phyloP scores from a whole-genome alignment of 2,329 filamentous ascomycete species.

The Microdochium trichocladiopsis region DNA sequence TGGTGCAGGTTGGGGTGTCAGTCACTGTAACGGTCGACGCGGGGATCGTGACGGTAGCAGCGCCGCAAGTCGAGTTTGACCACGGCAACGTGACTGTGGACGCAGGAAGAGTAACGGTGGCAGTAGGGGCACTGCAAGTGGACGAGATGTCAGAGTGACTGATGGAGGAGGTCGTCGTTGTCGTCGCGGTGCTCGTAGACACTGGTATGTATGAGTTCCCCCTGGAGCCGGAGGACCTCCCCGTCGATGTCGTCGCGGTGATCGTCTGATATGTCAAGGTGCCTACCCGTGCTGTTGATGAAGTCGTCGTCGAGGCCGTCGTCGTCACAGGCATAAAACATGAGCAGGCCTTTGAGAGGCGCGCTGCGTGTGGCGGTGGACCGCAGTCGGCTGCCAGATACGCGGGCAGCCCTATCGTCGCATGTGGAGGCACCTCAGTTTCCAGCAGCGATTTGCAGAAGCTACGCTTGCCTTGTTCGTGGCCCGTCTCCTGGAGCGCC shows the following conservation, averaged over 20 bases:
- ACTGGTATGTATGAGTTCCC: background rate
- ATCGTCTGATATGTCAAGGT: background rate
- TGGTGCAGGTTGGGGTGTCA: background rate
- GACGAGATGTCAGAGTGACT: too few species aligned
- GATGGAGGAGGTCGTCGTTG: too few species aligned
- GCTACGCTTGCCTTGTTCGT: background rate
- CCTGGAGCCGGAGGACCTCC: background rate
- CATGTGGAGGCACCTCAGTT: background rate
- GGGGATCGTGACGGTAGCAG: background rate
- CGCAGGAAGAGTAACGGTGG: background rate
- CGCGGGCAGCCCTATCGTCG: background rate
- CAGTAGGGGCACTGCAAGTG: too few species aligned
- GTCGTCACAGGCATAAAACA: background rate
- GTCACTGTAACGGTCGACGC: background rate
- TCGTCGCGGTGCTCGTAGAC: too few species aligned
- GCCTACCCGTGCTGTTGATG: background rate
- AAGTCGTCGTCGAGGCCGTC: background rate
- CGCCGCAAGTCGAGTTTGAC: too few species aligned
- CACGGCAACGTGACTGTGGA: background rate
- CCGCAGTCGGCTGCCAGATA: background rate
- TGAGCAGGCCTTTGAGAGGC: background rate
- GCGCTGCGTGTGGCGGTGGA: background rate
- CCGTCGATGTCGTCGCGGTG: background rate
- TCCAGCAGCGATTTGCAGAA: background rate
- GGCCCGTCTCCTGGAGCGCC: background rate